A percentile compares a stretch with the other conserved stretches of the same genome.
Conservation (phyloP, 2,329 filamentous ascomycete genomes). For the Geosmithia flava region DNA sequence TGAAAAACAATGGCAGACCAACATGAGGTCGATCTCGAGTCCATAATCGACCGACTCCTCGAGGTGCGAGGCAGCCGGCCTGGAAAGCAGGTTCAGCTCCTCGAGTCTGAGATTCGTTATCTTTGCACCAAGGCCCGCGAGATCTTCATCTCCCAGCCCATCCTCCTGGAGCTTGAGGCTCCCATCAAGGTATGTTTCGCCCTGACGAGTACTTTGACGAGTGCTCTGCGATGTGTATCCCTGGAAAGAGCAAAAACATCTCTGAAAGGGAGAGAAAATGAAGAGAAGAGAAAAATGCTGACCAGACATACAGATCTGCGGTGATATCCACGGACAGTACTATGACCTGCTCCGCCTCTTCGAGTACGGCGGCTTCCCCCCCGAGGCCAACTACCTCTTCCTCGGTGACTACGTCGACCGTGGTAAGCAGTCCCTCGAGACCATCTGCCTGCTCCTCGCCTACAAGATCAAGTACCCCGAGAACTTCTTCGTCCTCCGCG, state of each 20-base stretch:
- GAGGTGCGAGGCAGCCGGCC: slow-evolving; percentile 96
- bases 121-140: slow-evolving; percentile 97
- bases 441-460: slow-evolving; percentile 75
- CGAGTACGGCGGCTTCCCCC: slow-evolving; percentile 96
- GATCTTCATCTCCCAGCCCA: slow-evolving; percentile 99
- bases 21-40: slow-evolving; percentile 94
- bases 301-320: too few species aligned
- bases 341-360: slow-evolving; percentile 94
- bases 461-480: slow-evolving; percentile 97
- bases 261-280: too few species aligned
- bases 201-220: too few species aligned
- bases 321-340: slow-evolving; percentile 93
- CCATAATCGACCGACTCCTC: slow-evolving; percentile 95
- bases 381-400: slow-evolving; percentile 84
- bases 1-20: slow-evolving; percentile 50
- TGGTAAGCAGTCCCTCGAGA: slow-evolving; percentile 91
- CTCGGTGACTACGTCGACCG: slow-evolving; percentile 94
- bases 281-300: too few species aligned
- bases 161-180: slow-evolving; percentile 91
- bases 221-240: too few species aligned
- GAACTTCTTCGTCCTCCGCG: slow-evolving; percentile 90
- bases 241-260: too few species aligned
- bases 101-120: slow-evolving; percentile 92
- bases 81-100: slow-evolving; percentile 94
- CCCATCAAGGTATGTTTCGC: slow-evolving; percentile 77